A percentile compares a stretch with the other conserved stretches of the same genome.
Conservation (phyloP, 2,329 filamentous ascomycete species). For the Cercospora sojina region DNA sequence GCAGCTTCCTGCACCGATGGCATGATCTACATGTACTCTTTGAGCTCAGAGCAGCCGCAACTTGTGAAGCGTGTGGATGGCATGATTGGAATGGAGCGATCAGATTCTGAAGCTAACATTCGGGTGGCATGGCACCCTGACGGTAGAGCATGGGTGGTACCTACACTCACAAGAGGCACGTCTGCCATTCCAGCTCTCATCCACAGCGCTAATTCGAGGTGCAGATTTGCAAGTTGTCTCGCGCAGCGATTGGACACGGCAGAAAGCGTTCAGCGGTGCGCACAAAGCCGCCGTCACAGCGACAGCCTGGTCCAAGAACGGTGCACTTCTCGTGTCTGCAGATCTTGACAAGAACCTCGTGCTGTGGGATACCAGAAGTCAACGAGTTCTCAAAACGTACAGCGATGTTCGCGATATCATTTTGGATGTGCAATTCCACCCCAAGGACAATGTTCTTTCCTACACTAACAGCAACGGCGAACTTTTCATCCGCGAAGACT, state of each 20-base stretch:
- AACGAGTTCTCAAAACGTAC: conserved; percentile 73
- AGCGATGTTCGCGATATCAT: conserved; percentile 73
- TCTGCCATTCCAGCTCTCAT: not conserved
- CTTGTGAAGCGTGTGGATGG: conserved; percentile 82
- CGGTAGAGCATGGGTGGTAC: conserved; percentile 82
- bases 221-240: conserved; percentile 80
- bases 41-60: conserved; percentile 74
- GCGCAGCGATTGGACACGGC: conserved; percentile 84
- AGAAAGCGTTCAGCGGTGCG: conserved; percentile 73
- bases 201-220: not conserved
- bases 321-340: conserved; percentile 72
- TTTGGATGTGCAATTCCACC: conserved; percentile 86
- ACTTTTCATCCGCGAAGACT: conserved; percentile 80
- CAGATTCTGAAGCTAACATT: conserved; percentile 72
- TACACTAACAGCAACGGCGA: conserved; percentile 93
- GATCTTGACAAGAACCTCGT: conserved; percentile 62
- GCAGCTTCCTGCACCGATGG: conserved; percentile 87
- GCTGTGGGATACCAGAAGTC: conserved; percentile 87
- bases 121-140: conserved; percentile 89
- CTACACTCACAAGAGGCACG: conserved; percentile 66
- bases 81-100: conserved; percentile 74
- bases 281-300: conserved; percentile 85
- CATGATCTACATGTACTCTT: conserved; percentile 82
- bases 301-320: conserved; percentile 91
- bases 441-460: conserved; percentile 79